These are phyloP conservation scores for Wickerhamomyces pijperi DNA, from an alignment of 805 yeast species.

Conservation along the genomic window DNA sequence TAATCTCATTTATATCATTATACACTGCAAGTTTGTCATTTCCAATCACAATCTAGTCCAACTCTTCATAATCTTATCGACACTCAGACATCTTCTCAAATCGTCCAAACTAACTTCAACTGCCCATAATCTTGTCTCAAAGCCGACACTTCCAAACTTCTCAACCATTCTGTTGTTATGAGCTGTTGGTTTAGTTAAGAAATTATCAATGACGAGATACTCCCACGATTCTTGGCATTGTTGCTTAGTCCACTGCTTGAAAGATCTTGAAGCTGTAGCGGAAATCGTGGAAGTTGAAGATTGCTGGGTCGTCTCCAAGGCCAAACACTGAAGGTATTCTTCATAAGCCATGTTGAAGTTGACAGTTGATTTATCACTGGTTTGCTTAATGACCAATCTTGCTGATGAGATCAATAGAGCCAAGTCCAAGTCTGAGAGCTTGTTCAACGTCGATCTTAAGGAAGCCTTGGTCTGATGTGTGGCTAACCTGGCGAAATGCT, in stretches of 20 bases:
- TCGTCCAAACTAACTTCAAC: slow-evolving; percentile 18
- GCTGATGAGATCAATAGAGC: slow-evolving; percentile 67
- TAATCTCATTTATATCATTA: no score
- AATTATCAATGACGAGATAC: slow-evolving; percentile 25
- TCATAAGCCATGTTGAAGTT: slow-evolving; percentile 70
- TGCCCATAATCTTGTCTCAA: slow-evolving; percentile 18
- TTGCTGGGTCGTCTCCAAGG: slow-evolving; percentile 27
- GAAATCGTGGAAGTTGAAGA: slow-evolving; percentile 17
- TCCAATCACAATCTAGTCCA: slow-evolving; percentile 14
- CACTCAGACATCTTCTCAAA: slow-evolving; percentile 9
- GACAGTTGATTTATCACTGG: slow-evolving; percentile 33
- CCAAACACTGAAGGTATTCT: slow-evolving; percentile 56
- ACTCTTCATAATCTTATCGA: slow-evolving; percentile 10
- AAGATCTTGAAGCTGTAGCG: slow-evolving; percentile 17
- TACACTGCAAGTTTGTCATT: no score
- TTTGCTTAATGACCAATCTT: slow-evolving; percentile 50
- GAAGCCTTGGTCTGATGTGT: slow-evolving; percentile 19
- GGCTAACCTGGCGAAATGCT: slow-evolving; percentile 17
- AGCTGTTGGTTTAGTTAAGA: slow-evolving; percentile 10
- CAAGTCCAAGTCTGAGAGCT: slow-evolving; percentile 62
- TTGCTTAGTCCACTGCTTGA: slow-evolving; percentile 49
- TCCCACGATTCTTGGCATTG: slow-evolving; percentile 71
- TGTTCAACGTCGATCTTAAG: slow-evolving; percentile 16
- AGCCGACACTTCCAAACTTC: slow-evolving; percentile 11
- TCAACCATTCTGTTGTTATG: slow-evolving; percentile 2